phyloP scores from a whole-genome alignment of 192 early-diverging fungal species.

The Coemansia sp. region DNA sequence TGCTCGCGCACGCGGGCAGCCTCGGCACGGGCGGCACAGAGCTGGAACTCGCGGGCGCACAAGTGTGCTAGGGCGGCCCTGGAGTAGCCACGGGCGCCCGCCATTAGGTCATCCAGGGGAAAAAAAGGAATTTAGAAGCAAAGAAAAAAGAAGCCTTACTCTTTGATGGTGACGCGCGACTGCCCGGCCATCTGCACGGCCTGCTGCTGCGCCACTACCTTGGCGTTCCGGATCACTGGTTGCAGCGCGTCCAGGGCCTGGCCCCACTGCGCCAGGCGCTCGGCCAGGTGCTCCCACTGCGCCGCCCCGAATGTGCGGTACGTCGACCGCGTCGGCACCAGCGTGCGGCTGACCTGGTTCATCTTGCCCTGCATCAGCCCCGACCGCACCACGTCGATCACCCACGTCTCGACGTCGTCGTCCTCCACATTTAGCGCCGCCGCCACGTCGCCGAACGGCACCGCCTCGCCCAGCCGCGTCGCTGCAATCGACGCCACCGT shows the following conservation, averaged over 20 bases:
- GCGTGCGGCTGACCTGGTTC: conserved; percentile 80
- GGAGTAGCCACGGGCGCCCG: too few relatives aligned
- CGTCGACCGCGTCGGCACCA: conserved; percentile 75
- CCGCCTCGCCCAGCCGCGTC: conserved; percentile 56
- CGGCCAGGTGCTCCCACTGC: conserved; percentile 75
- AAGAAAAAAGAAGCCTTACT: conserved; percentile 5
- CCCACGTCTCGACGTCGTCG: conserved; percentile 90
- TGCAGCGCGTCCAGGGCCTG: conserved; percentile 70
- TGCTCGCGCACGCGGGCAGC: too few relatives aligned
- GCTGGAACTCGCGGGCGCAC: too few relatives aligned
- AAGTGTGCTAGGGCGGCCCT: too few relatives aligned
- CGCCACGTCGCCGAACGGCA: conserved; percentile 72
- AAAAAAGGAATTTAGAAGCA: too few relatives aligned
- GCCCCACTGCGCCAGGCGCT: conserved; percentile 72
- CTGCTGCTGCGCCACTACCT: conserved; percentile 60
- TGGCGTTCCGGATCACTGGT: conserved; percentile 84
- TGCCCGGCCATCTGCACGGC: conserved; percentile 26
- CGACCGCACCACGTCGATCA: conserved; percentile 88
- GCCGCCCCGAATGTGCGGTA: conserved; percentile 74
- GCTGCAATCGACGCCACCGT: conserved; percentile 74
- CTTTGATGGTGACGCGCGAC: conserved; percentile 27
- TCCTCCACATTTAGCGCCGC: conserved; percentile 66
- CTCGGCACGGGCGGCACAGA: too few relatives aligned
- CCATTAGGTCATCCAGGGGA: too few relatives aligned
- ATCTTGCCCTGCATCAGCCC: conserved; percentile 92